These are phyloP conservation scores for Pichia rugopelliculosa DNA, from an alignment of 805 yeast genomes.

Conservation along the genomic window DNA sequence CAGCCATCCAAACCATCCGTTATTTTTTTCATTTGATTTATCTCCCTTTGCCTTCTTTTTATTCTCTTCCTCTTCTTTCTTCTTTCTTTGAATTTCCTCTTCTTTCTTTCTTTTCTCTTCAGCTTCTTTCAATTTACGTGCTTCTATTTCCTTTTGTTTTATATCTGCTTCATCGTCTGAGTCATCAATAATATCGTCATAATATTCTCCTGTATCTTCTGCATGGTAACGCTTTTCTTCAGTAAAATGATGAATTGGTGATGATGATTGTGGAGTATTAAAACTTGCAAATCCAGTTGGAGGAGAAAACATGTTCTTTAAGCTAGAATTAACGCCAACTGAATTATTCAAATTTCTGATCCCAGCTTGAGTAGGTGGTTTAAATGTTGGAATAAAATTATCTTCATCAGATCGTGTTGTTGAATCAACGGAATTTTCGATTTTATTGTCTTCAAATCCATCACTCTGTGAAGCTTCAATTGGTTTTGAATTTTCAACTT, in stretches of 20 bases:
- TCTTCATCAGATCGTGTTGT: neutral
- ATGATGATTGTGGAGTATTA: conserved; percentile 2
- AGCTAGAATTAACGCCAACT: conserved; percentile 6
- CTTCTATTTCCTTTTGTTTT: conserved; percentile 23
- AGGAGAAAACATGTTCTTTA: conserved; percentile 25
- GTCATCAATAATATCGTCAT: conserved; percentile 26
- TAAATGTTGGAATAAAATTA: conserved; percentile 1
- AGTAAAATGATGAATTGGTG: conserved; percentile 21
- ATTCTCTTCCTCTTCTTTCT: conserved; percentile 24
- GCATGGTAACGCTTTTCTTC: conserved; percentile 24
- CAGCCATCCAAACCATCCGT: conserved; percentile 56
- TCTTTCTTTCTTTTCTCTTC: conserved; percentile 39
- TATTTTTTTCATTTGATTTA: conserved; percentile 18
- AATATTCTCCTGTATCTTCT: conserved; percentile 25
- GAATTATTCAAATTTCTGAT: neutral
- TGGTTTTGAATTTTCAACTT: neutral
- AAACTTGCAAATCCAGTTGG: conserved; percentile 9
- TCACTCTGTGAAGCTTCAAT: neutral
- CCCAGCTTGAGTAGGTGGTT: conserved; percentile 1
- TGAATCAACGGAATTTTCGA: neutral
- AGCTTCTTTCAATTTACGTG: conserved; percentile 22
- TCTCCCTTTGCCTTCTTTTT: conserved; percentile 11
- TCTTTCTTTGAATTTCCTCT: conserved; percentile 36
- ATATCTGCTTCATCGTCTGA: conserved; percentile 37
- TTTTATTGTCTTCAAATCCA: neutral